Conservation (phyloP, 2,329 filamentous ascomycete genomes). For the Fusarium beomiforme region DNA sequence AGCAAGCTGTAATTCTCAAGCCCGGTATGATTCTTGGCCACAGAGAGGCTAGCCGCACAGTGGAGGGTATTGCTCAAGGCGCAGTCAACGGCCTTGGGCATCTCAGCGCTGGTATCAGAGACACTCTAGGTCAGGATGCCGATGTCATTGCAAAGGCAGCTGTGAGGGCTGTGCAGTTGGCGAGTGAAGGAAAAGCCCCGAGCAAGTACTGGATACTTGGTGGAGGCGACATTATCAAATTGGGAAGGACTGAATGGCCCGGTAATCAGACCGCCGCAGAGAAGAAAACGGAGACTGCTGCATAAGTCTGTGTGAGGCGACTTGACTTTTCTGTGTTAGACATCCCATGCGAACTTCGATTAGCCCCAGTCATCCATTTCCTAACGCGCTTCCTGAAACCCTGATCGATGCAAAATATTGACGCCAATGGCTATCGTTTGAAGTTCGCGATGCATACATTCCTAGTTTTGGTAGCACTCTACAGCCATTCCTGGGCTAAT, state of each 20-base stretch:
- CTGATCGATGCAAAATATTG: neutral
- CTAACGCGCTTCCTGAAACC: neutral
- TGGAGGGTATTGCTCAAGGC: conserved; percentile 66
- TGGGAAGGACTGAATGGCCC: conserved; percentile 70
- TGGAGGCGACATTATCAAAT: conserved; percentile 69
- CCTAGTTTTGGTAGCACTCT: neutral
- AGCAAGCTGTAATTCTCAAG: conserved; percentile 77
- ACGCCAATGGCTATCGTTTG: neutral
- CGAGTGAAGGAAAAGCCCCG: conserved; percentile 67
- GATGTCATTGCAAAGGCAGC: conserved; percentile 76
- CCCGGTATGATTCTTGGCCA: conserved; percentile 82
- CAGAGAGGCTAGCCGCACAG: conserved; percentile 68
- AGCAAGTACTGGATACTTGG: conserved; percentile 70
- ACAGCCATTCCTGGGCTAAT: neutral
- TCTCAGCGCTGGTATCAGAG: conserved; percentile 65
- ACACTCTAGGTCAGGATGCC: conserved; percentile 78
- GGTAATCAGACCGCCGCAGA: conserved; percentile 37
- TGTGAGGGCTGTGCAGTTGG: conserved; percentile 67
- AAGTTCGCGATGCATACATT: neutral
- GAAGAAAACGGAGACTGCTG: conserved; percentile 1
- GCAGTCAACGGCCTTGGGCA: conserved; percentile 66
- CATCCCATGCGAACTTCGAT: neutral
- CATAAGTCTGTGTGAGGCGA: neutral
- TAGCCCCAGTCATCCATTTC: neutral
- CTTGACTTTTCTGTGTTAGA: neutral